Evolutionary conservation across 139 green algal genomes (phyloP), one percentile per base, ranked within the genome.

Genomic region (Chlorella ohadii): DNA sequence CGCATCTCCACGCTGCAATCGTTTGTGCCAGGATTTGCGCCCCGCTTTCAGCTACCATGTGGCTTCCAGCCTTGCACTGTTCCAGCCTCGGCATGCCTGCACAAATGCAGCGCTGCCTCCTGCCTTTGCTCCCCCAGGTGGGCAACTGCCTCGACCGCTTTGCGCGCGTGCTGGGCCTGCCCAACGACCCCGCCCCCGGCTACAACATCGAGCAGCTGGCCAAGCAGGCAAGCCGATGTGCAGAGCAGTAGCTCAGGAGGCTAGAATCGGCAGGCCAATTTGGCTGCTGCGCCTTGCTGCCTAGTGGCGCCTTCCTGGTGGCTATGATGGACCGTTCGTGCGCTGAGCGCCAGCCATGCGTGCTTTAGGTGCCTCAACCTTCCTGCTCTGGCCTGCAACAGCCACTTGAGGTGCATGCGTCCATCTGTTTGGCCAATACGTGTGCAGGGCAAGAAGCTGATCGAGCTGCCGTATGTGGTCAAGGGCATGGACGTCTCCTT

Each of bases 401-500:
- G 34, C 41, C 39, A 66, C 6, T 16, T 67, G 47, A 11, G 47
- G 7, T 73, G 51, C 51, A 23, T 59, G 51, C 51, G 15, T 59
- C 11, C 51, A 6, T 51, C 9, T 16, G 9, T 6, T 51, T 51
- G 44, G 44, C 44, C 6, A 6, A 51, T 51, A 51, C 9, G 44
- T 51, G 44, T 84, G 44, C 72, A 89, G 65, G 88, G 91, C 39
- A 90, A 23, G 20, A 89, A 91, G 65, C 93, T 95, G 33, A 71
- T 98, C 17, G 92, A 97, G 83, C 82, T 98, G 79, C 96, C 96
- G 1, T 98, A 98, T 81, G 88, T 91, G 16, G 95, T 98, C 27
- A 98, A 98, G 84, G 96, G 96, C 70, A 98, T 98, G 96, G 96
- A 98, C 83, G 94, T 98, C 28, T 98, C 95, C 11, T 95, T 98